A percentile compares a stretch with the other conserved stretches of the same genome.
phyloP scores from a whole-genome alignment of 345 rosid genomes.

The Toxicodendron radicans region DNA sequence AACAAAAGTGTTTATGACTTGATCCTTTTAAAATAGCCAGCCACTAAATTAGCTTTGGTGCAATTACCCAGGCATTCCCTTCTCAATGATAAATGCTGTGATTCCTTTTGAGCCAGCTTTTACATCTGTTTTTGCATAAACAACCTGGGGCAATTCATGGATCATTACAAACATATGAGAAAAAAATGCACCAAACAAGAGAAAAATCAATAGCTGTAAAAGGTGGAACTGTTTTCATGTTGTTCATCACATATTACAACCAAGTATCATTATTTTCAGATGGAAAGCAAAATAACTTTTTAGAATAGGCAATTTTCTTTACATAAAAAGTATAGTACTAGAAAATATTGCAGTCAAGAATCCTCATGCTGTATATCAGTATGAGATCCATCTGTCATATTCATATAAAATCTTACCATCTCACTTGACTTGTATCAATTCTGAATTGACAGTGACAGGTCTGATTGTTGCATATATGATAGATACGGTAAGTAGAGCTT shows the following conservation, averaged over 20 bases:
- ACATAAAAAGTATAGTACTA: too few species aligned
- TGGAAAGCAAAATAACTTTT: too few species aligned
- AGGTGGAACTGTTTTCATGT: not conserved
- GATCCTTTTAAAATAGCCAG: not conserved
- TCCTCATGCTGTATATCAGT: too few species aligned
- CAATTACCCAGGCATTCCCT: constrained; percentile 88
- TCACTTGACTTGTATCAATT: not conserved
- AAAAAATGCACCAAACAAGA: not conserved
- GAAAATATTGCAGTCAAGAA: too few species aligned
- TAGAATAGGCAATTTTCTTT: too few species aligned
- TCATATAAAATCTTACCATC: too few species aligned
- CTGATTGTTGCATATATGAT: not conserved
- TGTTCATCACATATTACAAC: too few species aligned
- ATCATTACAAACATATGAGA: constrained; percentile 20
- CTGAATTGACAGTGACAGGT: not conserved
- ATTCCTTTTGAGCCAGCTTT: constrained; percentile 88
- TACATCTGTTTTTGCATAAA: constrained; percentile 80
- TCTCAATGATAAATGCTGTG: constrained; percentile 88
- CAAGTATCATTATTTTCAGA: too few species aligned
- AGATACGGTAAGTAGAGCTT: not conserved
- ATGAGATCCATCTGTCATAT: too few species aligned
- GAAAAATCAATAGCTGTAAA: not conserved
- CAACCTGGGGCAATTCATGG: constrained; percentile 47
- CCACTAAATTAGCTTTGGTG: not conserved
- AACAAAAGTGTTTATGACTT: not conserved